Percentiles rank a stretch among this genome's conserved stretches.
Evolutionary conservation across 2,329 filamentous ascomycete genomes (phyloP).

Genomic region (Epichloe bromicola): DNA sequence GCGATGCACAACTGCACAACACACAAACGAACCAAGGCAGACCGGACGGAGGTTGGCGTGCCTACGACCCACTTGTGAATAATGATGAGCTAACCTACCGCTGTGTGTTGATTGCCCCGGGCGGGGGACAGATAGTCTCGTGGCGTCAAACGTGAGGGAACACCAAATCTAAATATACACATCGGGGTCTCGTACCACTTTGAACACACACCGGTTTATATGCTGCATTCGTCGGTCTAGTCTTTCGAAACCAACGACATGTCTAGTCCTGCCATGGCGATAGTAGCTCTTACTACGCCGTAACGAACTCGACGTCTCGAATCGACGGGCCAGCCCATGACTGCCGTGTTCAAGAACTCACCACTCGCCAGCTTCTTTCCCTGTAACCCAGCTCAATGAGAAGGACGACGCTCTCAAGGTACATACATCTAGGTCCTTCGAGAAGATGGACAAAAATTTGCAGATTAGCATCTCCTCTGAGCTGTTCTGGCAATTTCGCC

Average conservation of each 20-base stretch:
- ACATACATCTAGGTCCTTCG: neutral
- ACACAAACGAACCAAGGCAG: no score
- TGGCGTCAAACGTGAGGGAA: neutral
- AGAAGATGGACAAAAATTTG: neutral
- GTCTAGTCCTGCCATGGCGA: neutral
- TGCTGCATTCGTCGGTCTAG: neutral
- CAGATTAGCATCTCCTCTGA: no score
- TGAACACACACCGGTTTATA: neutral
- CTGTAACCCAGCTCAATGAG: no score
- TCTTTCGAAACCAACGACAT: neutral
- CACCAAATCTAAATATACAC: neutral
- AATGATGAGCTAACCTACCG: no score
- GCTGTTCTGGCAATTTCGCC: neutral
- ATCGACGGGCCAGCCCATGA: no score
- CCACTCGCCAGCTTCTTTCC: no score
- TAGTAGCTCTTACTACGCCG: no score
- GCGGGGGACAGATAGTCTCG: neutral
- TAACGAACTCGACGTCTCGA: no score
- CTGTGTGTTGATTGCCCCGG: neutral
- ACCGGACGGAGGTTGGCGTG: no score
- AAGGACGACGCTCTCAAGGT: neutral
- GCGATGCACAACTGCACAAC: no score
- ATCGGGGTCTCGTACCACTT: neutral
- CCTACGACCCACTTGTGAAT: no score
- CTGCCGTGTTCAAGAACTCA: no score